Percentiles rank a stretch among this genome's conserved stretches.
phyloP scores from a whole-genome alignment of 1,139 yeast species.

The Debaryomyces coudertii region DNA sequence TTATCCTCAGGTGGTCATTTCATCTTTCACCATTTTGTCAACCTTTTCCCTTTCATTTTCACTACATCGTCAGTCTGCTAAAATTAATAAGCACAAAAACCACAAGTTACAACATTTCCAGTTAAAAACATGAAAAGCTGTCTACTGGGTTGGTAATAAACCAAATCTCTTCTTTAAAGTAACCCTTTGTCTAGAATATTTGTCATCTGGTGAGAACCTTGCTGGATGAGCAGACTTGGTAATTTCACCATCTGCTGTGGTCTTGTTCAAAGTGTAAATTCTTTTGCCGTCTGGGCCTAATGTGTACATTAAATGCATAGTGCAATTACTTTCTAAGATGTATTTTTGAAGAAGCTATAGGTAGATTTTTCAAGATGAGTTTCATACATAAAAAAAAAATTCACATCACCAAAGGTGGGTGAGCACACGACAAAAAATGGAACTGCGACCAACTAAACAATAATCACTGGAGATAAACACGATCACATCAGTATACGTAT shows the following conservation, averaged over 20 bases:
- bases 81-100: background rate
- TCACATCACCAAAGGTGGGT: constrained; percentile 1
- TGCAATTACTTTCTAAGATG: constrained; percentile 17
- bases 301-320: constrained; percentile 99
- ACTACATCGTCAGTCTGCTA: background rate
- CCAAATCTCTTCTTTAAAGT: constrained; percentile 94
- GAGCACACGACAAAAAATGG: constrained; percentile 7
- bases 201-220: constrained; percentile 98
- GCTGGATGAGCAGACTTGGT: constrained; percentile 99
- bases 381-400: constrained; percentile 8
- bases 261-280: constrained; percentile 86
- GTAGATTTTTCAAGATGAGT: constrained; percentile 12
- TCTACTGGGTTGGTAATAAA: constrained; percentile 82
- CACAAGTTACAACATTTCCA: background rate
- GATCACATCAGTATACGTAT: background rate
- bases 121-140: background rate
- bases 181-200: constrained; percentile 98
- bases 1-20: background rate
- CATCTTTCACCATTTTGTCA: background rate
- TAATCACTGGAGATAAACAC: constrained; percentile 5
- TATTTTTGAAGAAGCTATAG: background rate
- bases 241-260: constrained; percentile 83
- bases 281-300: constrained; percentile 93
- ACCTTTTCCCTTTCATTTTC: background rate
- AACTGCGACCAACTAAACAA: background rate